phyloP scores from a whole-genome alignment of 495 filamentous ascomycete species.

The Talaromyces borbonicus region DNA sequence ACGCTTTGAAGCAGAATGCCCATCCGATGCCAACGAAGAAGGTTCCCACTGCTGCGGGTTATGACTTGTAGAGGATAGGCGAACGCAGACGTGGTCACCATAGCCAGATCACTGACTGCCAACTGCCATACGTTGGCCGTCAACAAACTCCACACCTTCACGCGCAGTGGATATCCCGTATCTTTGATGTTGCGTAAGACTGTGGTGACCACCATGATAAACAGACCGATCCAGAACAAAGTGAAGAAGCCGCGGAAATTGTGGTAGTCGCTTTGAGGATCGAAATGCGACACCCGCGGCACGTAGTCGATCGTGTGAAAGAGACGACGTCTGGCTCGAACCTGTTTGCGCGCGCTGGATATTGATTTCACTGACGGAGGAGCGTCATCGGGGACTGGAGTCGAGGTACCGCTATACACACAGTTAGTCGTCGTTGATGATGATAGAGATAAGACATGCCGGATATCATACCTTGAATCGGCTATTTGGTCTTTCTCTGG shows the following conservation, averaged over 20 bases:
- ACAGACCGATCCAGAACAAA: conserved; percentile 92
- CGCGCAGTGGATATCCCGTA: conserved; percentile 73
- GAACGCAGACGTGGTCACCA: conserved; percentile 67
- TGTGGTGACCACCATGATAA: conserved; percentile 93
- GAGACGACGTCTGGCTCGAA: conserved; percentile 72
- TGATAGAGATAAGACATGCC: not conserved
- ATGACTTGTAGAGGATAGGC: conserved; percentile 66
- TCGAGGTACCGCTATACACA: conserved; percentile 64
- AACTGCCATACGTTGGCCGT: conserved; percentile 81
- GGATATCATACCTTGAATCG: conserved; percentile 1
- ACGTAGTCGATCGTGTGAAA: conserved; percentile 96
- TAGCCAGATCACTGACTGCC: conserved; percentile 68
- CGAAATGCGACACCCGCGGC: conserved; percentile 91
- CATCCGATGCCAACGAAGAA: conserved; percentile 60
- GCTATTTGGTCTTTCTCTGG: not conserved
- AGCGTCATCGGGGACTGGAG: conserved; percentile 81
- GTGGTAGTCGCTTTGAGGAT: conserved; percentile 80
- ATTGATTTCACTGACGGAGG: conserved; percentile 82
- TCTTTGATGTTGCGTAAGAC: conserved; percentile 89
- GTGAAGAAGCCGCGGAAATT: conserved; percentile 97
- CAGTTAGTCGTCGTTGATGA: not conserved
- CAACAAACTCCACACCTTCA: conserved; percentile 80
- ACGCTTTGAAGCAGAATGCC: conserved; percentile 76
- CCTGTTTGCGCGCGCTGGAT: conserved; percentile 73
- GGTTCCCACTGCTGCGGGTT: conserved; percentile 43